These are phyloP conservation scores for Buxus sempervirens DNA, from an alignment of 164 flowering plant species.

Conservation along the genomic window DNA sequence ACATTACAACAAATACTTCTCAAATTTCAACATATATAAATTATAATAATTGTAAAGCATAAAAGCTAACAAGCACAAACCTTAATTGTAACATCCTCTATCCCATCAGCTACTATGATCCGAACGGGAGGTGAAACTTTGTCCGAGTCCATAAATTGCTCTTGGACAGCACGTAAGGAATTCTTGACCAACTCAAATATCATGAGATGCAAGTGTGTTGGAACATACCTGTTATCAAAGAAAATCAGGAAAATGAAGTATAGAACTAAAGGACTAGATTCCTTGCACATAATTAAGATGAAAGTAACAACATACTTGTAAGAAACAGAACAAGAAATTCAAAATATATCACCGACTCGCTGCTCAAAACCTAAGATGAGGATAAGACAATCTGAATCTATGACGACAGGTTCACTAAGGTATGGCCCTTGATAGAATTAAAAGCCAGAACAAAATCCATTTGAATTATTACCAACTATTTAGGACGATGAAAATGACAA, in stretches of 20 bases:
- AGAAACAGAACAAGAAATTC: not conserved
- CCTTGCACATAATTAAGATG: not conserved
- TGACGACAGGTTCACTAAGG: not conserved
- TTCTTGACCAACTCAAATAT: constrained; percentile 97
- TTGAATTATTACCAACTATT: not conserved
- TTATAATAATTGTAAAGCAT: not conserved
- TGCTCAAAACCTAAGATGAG: not conserved
- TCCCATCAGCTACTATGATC: constrained; percentile 91
- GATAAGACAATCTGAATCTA: not conserved
- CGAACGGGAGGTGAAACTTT: constrained; percentile 77
- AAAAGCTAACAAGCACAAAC: constrained; percentile 20
- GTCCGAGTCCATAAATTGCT: constrained; percentile 78
- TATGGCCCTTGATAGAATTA: not conserved
- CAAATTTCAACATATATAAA: not conserved
- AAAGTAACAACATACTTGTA: not conserved
- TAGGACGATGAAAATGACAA: not conserved
- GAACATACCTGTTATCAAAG: constrained; percentile 65
- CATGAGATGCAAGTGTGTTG: constrained; percentile 93
- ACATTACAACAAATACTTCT: not conserved
- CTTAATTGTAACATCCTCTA: constrained; percentile 97
- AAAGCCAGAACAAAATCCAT: not conserved
- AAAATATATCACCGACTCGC: constrained; percentile 3
- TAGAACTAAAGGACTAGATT: not conserved
- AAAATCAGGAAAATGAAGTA: not conserved
- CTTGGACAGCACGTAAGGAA: constrained; percentile 97